Percentiles rank a stretch among this genome's conserved stretches.
Evolutionary conservation across 192 early-diverging fungal genomes (phyloP).

Genomic region (Umbelopsis sp.): DNA sequence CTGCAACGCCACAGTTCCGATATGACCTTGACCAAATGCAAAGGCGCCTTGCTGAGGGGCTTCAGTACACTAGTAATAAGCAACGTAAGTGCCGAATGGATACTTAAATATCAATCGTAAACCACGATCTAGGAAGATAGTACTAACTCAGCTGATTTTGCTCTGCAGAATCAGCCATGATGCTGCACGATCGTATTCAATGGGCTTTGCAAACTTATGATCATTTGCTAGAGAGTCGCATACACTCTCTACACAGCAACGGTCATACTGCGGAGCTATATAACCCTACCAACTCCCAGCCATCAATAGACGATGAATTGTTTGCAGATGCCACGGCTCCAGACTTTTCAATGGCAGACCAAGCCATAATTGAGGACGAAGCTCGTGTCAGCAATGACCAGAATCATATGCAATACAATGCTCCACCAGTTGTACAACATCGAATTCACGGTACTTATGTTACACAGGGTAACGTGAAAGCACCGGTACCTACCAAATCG

Average conservation of each 20-base stretch:
- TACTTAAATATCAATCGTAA: background rate
- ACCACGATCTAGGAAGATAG: background rate
- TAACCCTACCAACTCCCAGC: background rate
- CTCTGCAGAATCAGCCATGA: background rate
- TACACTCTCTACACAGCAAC: background rate
- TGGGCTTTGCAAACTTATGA: background rate
- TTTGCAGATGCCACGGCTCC: conserved; percentile 13
- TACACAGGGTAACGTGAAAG: background rate
- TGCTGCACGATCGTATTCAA: conserved; percentile 1
- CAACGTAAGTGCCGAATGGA: background rate
- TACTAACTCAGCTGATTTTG: background rate
- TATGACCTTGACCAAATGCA: background rate
- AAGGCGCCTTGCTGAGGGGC: background rate
- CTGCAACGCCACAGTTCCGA: background rate
- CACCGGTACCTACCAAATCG: background rate
- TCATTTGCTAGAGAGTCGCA: background rate
- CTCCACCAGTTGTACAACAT: conserved; percentile 2
- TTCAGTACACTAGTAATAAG: background rate
- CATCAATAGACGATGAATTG: conserved; percentile 9
- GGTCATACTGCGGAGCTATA: background rate
- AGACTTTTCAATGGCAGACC: conserved; percentile 10
- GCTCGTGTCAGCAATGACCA: background rate
- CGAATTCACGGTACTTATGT: background rate
- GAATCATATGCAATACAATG: conserved; percentile 17
- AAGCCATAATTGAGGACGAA: conserved; percentile 4